phyloP scores from a whole-genome alignment of 805 yeast genomes.

The Yarrowia yakushimensis region DNA sequence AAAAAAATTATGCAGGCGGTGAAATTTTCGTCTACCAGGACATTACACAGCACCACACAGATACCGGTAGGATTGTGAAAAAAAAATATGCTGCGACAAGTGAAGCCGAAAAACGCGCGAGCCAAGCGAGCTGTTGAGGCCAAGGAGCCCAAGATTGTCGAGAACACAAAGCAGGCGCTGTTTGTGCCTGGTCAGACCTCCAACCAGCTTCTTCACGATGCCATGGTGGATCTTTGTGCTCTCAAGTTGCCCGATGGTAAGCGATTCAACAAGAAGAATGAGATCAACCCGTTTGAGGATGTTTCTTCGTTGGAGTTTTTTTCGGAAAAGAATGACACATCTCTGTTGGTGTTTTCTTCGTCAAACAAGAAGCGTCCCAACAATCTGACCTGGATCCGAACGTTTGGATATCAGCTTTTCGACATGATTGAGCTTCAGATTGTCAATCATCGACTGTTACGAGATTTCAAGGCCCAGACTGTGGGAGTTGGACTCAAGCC shows the following conservation, averaged over 20 bases:
- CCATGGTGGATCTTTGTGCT: conserved; percentile 82
- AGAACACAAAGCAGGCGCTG: conserved; percentile 83
- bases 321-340: conserved; percentile 89
- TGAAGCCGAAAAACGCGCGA: conserved; percentile 89
- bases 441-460: conserved; percentile 62
- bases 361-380: conserved; percentile 91
- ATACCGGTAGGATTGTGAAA: neutral
- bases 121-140: conserved; percentile 90
- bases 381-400: conserved; percentile 80
- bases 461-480: conserved; percentile 76
- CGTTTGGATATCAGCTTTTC: conserved; percentile 83
- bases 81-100: conserved; percentile 17
- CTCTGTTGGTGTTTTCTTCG: conserved; percentile 73
- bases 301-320: conserved; percentile 80
- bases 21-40: neutral
- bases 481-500: conserved; percentile 90
- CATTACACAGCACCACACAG: neutral
- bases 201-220: conserved; percentile 77
- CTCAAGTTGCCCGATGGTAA: conserved; percentile 87
- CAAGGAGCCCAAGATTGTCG: conserved; percentile 82
- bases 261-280: conserved; percentile 84
- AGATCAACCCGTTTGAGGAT: conserved; percentile 90
- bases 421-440: conserved; percentile 91
- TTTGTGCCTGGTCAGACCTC: conserved; percentile 87
- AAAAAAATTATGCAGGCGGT: conserved; percentile 15